A percentile compares a stretch with the other conserved stretches of the same genome.
phyloP scores from a whole-genome alignment of 1,139 yeast genomes.

The Debaryomycetaceae sp. region DNA sequence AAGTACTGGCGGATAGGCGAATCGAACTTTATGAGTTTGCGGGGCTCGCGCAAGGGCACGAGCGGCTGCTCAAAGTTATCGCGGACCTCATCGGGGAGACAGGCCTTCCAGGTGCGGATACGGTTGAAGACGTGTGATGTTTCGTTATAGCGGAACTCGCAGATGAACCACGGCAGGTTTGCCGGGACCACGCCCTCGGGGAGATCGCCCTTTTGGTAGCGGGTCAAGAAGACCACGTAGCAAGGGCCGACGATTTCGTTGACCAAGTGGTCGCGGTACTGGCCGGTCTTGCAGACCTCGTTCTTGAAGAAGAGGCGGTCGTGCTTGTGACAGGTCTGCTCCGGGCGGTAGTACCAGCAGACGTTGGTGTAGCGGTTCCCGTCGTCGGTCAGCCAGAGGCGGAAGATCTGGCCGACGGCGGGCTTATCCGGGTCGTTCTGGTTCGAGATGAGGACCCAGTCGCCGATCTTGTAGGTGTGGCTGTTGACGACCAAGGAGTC shows the following conservation, averaged over 20 bases:
- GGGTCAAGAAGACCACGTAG: constrained; percentile 86
- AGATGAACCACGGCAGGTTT: constrained; percentile 80
- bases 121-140: constrained; percentile 82
- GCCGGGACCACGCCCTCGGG: constrained; percentile 50
- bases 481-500: constrained; percentile 68
- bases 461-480: constrained; percentile 73
- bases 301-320: constrained; percentile 85
- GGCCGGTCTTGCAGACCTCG: constrained; percentile 95
- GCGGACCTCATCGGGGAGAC: constrained; percentile 93
- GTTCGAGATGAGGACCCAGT: constrained; percentile 84
- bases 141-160: constrained; percentile 93
- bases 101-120: constrained; percentile 97
- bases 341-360: constrained; percentile 97
- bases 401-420: constrained; percentile 84
- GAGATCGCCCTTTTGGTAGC: constrained; percentile 92
- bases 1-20: constrained; percentile 76
- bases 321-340: constrained; percentile 89
- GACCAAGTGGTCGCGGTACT: constrained; percentile 85
- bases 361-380: constrained; percentile 85
- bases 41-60: constrained; percentile 36
- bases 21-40: constrained; percentile 63
- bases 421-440: constrained; percentile 85
- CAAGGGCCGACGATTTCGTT: constrained; percentile 89
- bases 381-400: constrained; percentile 82
- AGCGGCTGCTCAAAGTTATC: constrained; percentile 78